These are phyloP conservation scores for Avena eriantha DNA, from an alignment of 176 grass and related monocot species.

Conservation along the genomic window DNA sequence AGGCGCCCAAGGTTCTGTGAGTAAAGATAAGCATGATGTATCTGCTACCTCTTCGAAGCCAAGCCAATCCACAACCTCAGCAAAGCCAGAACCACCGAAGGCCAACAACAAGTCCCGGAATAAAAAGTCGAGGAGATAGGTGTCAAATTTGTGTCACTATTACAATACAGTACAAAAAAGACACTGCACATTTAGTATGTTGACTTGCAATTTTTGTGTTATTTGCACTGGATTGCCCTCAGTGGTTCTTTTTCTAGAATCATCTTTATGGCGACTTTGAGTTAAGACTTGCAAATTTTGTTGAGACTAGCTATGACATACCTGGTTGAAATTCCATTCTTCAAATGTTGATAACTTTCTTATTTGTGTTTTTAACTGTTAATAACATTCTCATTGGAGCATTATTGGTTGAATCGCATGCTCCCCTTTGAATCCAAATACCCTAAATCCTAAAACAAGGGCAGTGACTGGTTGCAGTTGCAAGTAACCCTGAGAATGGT, in stretches of 20 bases:
- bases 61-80: constrained; percentile 45
- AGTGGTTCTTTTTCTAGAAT: constrained; percentile 29
- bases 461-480: background rate
- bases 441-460: background rate
- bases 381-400: background rate
- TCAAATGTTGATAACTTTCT: background rate
- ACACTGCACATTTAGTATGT: constrained; percentile 28
- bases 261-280: constrained; percentile 9
- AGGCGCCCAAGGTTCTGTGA: constrained; percentile 85
- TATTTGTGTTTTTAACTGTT: background rate
- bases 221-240: background rate
- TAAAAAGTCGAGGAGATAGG: constrained; percentile 82
- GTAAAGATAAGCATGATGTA: constrained; percentile 70
- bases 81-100: constrained; percentile 73
- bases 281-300: constrained; percentile 12
- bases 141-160: background rate
- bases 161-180: constrained; percentile 26
- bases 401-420: background rate
- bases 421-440: background rate
- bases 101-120: constrained; percentile 61
- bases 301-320: background rate
- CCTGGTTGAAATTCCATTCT: background rate
- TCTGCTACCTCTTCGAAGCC: constrained; percentile 43
- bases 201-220: constrained; percentile 33
- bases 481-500: background rate